Base-by-base conservation (phyloP, 257 asterid genomes). In the Solanum bulbocastanum region DNA sequence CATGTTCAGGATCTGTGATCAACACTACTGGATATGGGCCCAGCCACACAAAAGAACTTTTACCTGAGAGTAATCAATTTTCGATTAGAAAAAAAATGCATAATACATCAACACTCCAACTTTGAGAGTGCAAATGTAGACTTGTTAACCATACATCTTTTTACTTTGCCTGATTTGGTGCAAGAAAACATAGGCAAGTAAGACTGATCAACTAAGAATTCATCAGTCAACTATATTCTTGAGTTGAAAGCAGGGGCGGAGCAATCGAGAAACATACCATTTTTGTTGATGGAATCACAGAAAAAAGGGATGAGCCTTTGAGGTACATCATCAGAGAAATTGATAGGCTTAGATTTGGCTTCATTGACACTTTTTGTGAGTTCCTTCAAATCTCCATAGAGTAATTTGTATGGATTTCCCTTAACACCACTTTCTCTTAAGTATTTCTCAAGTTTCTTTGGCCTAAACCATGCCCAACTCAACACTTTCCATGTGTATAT, bases 341-440 rank as follows among this genome's bases (percentile, higher is more conserved):
- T 72, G 20, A 93, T 87, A 33, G 93, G 89, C 73, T 91, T 92
- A 10, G 91, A 89, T 30, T 36, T 75, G 2, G 94, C 93, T 87
- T 91, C 89, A 39, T 1, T 39, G 58, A 49, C 2, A 4, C 2
- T 49, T 1, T 46, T 60, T 11, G 20, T 37, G 1, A 92, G 49
- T 20, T 93, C 93, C 32, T 86, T 87, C 68, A 27, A 83, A 75
- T 93, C 94, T 3, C 95, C 94, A 32, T 78, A 46, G 58, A 90
- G 33, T 8, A 91, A 10, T 86, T 86, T 90, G 86, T 90, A 93
- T 8, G 89, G 30, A 58, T 85, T 89, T 11, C 94, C 95, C 6
- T n/a, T 86, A 68, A 91, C 86, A 25, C 95, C 93, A 13, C 88
- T 89, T 11, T 84, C 25, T 71, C 91, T 88, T 23, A 92, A 90